Base-by-base conservation (phyloP, 2,329 filamentous ascomycete species). In the Stylonectria norvegica region DNA sequence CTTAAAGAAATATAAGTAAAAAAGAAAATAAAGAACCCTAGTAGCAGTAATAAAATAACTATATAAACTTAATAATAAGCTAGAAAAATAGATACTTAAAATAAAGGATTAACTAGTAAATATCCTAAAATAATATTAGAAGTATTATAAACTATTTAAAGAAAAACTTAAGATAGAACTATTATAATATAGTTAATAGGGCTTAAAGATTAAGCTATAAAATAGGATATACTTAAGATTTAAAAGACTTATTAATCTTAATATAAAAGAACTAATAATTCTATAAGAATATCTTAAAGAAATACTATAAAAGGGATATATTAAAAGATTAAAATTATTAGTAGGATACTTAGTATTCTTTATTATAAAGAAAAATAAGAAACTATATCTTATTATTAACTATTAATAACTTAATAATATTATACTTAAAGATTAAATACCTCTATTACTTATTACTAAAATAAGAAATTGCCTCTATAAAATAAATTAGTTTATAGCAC, bases 371-470 rank as follows among this genome's bases (percentile, higher is more conserved):
- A 49, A 47, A 37, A 43, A 50, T 36, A 37, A 29, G 3, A 43
- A 42, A 27, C 43, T 59, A 15, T 34, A 42, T 8, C 30, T 60
- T 29, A 23, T 20, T 36, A 28, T 34, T 17, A 5, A 37, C 4
- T 41, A 27, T 8, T 28, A 34, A 34, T 29, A 19, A 12, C 34
- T 62, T 18, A 61, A 61, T 43, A 43, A 33, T 10, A 39, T 57
- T 35, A 60, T 22, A 23, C 46, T 53, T 31, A 61, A 62, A 36
- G 44, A 57, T 35, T 29, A 32, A 17, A 45, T 30, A 18, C 32
- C 38, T 16, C 39, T 59, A 36, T 42, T 30, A 5, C 28, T 60
- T 36, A 52, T 62, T 34, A 40, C 20, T 11, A 41, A 61, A 36
- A 38, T n/a, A n/a, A n/a, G n/a, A n/a, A n/a, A n/a, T n/a, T n/a